These are phyloP conservation scores for Calendula officinalis DNA, from an alignment of 129 eudicot species.

Conservation along the genomic window DNA sequence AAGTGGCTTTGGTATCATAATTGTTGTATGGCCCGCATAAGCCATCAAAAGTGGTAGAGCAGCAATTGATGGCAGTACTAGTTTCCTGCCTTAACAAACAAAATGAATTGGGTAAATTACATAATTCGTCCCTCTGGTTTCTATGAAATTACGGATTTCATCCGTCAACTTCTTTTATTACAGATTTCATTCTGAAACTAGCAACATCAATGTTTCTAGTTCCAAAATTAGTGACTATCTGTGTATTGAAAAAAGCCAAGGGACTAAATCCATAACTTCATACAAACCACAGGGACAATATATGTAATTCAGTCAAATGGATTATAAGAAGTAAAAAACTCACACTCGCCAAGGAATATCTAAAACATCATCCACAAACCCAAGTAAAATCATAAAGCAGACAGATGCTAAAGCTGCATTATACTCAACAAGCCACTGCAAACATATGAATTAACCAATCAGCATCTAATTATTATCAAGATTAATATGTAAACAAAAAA, in stretches of 20 bases:
- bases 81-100: slow-evolving; percentile 67
- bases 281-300: slow-evolving; percentile 7
- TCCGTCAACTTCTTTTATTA: no score
- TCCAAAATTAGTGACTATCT: no score
- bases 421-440: slow-evolving; percentile 99
- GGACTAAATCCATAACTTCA: background rate
- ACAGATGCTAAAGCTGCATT: slow-evolving; percentile 98
- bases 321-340: slow-evolving; percentile 33
- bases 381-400: slow-evolving; percentile 94
- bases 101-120: background rate
- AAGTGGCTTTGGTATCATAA: slow-evolving; percentile 93
- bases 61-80: slow-evolving; percentile 81
- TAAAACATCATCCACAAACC: slow-evolving; percentile 94
- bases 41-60: slow-evolving; percentile 99
- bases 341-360: slow-evolving; percentile 99
- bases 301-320: background rate
- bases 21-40: slow-evolving; percentile 96
- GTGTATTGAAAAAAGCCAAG: no score
- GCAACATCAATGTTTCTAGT: no score
- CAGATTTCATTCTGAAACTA: no score
- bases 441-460: slow-evolving; percentile 17
- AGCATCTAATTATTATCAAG: background rate
- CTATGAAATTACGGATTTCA: no score
- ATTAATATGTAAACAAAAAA: background rate
- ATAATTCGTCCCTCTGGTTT: no score